Base-by-base conservation (phyloP, 352 stramenopile species). In the Thalassiosira hispida region DNA sequence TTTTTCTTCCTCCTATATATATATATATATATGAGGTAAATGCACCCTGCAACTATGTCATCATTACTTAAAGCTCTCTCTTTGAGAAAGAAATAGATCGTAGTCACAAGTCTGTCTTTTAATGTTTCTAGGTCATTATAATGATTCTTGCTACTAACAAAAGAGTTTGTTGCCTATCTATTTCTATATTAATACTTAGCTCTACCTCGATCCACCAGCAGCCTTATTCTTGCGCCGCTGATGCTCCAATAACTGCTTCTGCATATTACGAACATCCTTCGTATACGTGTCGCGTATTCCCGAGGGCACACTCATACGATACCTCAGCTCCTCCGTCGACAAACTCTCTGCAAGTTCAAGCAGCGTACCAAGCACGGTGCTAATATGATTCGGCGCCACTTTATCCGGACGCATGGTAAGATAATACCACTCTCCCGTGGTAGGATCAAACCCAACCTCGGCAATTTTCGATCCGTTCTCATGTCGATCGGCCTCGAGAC, bases 371-470 rank as follows among this genome's bases (percentile, higher is more conserved):
- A 94, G 38, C 6, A 94, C 88, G 7, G 88, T 94, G 31, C 61
- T 84, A 46, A 94, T 94, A 62, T 92, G 86, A 79, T 94, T 94
- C 1, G 86, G 85, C 14, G 81, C 77, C 29, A 88, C 68, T 75
- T 94, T 94, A 61, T 94, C 88, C 0, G 86, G 80, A 25, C 88
- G 82, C 82, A 92, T 92, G 1, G 86, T 94, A 1, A 86, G 75
- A 63, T 94, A 94, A 70, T 94, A 94, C 88, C 88, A 94, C 77
- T 94, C 88, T 35, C 88, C 88, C 16, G 86, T 91, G 49, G 85
- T 80, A 8, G 88, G 86, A 73, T 94, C 85, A 73, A 94, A 91
- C 12, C 88, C 88, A 16, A 94, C 86, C 69, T 94, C 88, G 0
- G 86, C 86, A 71, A 94, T 92, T 33, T 86, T 87, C n/a, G 74